Conservation (phyloP, 306 rosid species). For the Geum urbanum region DNA sequence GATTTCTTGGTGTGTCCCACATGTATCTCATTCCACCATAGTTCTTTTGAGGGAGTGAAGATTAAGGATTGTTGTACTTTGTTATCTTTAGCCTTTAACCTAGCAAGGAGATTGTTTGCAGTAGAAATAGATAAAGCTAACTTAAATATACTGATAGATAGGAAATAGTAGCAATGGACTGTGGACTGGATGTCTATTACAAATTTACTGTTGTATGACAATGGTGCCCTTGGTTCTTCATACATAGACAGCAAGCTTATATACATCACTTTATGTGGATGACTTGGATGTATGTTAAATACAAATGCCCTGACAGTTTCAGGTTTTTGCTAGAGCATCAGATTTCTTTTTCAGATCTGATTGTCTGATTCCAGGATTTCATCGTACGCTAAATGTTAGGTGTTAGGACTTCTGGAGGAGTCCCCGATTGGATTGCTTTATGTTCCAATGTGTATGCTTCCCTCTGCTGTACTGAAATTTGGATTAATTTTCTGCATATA, state of each 20-base stretch:
- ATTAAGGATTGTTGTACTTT: slow-evolving; percentile 2
- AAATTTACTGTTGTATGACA: too few relatives aligned
- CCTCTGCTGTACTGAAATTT: neutral
- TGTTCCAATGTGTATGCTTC: slow-evolving; percentile 1
- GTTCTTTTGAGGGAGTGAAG: slow-evolving; percentile 3
- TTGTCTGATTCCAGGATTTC: too few relatives aligned
- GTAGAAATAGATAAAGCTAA: neutral
- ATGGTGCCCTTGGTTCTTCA: too few relatives aligned
- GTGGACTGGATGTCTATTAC: too few relatives aligned
- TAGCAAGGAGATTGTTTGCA: neutral
- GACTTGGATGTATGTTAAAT: neutral
- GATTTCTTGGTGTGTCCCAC: neutral
- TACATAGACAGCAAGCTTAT: neutral
- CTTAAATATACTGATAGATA: neutral
- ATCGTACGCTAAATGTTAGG: too few relatives aligned
- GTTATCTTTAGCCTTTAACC: neutral
- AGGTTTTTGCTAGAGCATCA: too few relatives aligned
- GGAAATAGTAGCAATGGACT: too few relatives aligned
- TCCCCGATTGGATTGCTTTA: slow-evolving; percentile 5
- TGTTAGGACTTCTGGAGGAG: too few relatives aligned
- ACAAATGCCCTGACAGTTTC: too few relatives aligned
- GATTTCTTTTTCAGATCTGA: too few relatives aligned
- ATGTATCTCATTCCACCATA: neutral
- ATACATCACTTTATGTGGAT: neutral
- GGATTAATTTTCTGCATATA: neutral